phyloP scores from a whole-genome alignment of 495 filamentous ascomycete species.

The Hypomontagnella monticulosa region DNA sequence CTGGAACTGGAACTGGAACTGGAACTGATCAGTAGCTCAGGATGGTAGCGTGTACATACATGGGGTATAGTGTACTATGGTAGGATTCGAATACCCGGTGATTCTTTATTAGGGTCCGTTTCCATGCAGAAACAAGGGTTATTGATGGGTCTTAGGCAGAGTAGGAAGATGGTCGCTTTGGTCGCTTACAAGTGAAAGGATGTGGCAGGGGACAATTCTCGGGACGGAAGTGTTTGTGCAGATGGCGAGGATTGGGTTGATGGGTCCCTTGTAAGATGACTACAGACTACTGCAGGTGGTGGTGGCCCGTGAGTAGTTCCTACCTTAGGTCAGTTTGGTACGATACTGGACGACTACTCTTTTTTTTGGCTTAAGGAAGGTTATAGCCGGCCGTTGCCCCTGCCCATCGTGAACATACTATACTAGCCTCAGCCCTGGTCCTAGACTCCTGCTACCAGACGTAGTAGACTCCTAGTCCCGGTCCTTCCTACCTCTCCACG shows the following conservation, averaged over 20 bases:
- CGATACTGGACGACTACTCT: neutral
- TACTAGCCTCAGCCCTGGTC: too few species aligned
- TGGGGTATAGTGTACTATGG: slow-evolving; percentile 14
- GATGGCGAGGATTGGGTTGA: slow-evolving; percentile 14
- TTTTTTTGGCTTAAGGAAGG: neutral
- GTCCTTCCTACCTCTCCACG: neutral
- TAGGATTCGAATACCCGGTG: slow-evolving; percentile 26
- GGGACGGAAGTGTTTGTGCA: slow-evolving; percentile 35
- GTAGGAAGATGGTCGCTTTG: slow-evolving; percentile 16
- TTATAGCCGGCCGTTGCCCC: neutral
- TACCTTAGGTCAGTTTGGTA: neutral
- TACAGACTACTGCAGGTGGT: slow-evolving; percentile 38
- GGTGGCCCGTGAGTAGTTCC: slow-evolving; percentile 22
- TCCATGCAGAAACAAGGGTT: slow-evolving; percentile 35
- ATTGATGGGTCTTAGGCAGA: slow-evolving; percentile 14
- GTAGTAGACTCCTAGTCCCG: neutral
- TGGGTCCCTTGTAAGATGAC: neutral
- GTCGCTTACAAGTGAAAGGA: slow-evolving; percentile 18
- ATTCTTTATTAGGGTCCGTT: slow-evolving; percentile 19
- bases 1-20: too few species aligned
- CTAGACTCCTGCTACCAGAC: too few species aligned
- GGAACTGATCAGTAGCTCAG: slow-evolving; percentile 20
- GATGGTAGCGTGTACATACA: slow-evolving; percentile 10
- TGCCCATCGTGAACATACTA: slow-evolving; percentile 2
- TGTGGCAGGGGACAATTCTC: slow-evolving; percentile 25